Percentiles rank a stretch among this genome's conserved stretches.
Conservation (phyloP, 495 filamentous ascomycete genomes). For the Penicillium cinerascens region DNA sequence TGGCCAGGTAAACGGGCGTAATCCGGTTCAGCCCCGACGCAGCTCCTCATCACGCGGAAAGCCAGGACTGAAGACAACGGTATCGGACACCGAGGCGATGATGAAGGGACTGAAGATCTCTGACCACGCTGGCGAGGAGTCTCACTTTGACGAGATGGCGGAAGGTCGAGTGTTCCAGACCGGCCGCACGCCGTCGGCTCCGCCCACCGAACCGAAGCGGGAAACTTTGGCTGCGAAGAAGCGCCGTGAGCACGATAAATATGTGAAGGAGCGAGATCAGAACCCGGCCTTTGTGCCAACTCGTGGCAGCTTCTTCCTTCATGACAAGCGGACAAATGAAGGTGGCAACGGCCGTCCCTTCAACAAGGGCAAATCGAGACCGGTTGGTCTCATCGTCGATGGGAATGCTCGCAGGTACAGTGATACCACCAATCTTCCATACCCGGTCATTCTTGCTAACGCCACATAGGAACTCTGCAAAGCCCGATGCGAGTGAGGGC, state of each 20-base stretch:
- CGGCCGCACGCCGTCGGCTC: constrained; percentile 38
- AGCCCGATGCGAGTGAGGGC: constrained; percentile 71
- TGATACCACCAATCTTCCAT: neutral
- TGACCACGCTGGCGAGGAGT: constrained; percentile 49
- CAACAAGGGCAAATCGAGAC: constrained; percentile 43
- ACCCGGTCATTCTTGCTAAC: constrained; percentile 14
- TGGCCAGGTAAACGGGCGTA: constrained; percentile 34
- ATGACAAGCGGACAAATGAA: constrained; percentile 81
- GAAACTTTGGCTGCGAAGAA: constrained; percentile 61
- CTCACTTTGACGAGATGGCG: constrained; percentile 64
- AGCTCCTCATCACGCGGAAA: constrained; percentile 30
- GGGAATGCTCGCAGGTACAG: constrained; percentile 43
- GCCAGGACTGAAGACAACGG: constrained; percentile 28
- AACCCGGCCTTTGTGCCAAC: constrained; percentile 96
- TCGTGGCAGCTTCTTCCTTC: constrained; percentile 92
- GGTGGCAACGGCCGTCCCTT: constrained; percentile 55
- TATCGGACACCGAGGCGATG: constrained; percentile 83
- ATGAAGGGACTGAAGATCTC: constrained; percentile 74
- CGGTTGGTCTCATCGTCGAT: constrained; percentile 46
- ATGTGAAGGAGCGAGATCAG: constrained; percentile 77
- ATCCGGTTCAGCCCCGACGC: constrained; percentile 24
- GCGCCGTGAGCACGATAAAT: constrained; percentile 86
- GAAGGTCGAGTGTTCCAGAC: constrained; percentile 28
- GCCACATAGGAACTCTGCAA: constrained; percentile 62
- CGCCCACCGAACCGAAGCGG: constrained; percentile 36